Conservation (phyloP, 1,139 yeast genomes). For the Zygosaccharomyces pseudobailii region DNA sequence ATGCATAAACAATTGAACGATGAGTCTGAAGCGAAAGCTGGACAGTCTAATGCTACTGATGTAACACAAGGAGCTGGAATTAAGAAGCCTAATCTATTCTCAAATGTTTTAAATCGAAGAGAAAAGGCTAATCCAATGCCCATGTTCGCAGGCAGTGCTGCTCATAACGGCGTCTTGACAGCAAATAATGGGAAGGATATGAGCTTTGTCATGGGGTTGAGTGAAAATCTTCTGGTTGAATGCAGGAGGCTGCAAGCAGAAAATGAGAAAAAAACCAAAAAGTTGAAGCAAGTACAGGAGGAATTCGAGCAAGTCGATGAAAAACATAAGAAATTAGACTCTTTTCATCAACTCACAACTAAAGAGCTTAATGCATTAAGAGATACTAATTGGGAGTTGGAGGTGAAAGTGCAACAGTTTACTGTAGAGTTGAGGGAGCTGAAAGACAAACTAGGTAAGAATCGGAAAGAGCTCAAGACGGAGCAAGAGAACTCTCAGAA, state of each 20-base stretch:
- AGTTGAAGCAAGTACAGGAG: constrained; percentile 41
- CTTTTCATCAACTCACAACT: constrained; percentile 33
- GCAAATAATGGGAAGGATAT: constrained; percentile 48
- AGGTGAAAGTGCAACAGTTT: constrained; percentile 49
- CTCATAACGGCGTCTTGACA: constrained; percentile 22
- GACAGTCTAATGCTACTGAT: constrained; percentile 28
- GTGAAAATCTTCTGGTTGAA: constrained; percentile 72
- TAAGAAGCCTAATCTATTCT: constrained; percentile 24
- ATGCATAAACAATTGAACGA: constrained; percentile 51
- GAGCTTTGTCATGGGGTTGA: constrained; percentile 75
- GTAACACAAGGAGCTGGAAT: neutral
- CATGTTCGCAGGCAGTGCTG: constrained; percentile 25
- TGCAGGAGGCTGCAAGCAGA: constrained; percentile 75
- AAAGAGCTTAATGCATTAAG: constrained; percentile 48
- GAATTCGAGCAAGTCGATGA: constrained; percentile 41
- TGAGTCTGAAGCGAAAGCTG: constrained; percentile 11
- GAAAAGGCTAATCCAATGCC: constrained; percentile 33
- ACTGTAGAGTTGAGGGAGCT: constrained; percentile 41
- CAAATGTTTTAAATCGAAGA: constrained; percentile 30
- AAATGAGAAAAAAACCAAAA: constrained; percentile 48
- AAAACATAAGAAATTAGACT: constrained; percentile 36
- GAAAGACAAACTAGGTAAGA: constrained; percentile 36
- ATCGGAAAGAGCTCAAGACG: constrained; percentile 32
- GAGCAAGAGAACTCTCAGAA: constrained; percentile 31
- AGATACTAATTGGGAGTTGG: constrained; percentile 78